Evolutionary conservation across 1,139 yeast genomes (phyloP), one percentile per base, ranked within the genome.

Genomic region (Lodderomyces elongisporus): DNA sequence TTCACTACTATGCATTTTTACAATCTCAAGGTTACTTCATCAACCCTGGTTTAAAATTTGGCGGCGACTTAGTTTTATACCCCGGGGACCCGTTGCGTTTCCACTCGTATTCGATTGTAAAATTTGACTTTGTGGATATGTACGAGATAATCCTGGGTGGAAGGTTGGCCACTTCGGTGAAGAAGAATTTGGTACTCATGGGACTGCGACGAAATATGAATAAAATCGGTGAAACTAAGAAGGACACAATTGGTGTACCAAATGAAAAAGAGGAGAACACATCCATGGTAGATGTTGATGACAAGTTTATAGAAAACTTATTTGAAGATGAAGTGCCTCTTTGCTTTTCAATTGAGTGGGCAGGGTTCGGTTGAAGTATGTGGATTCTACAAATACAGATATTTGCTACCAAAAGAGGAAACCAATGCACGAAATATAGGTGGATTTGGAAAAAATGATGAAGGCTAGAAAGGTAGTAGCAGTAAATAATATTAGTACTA

Each of bases 21-120:
- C 76, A 72, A 39, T 43, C 49, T 1, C 48, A 52, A 14, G 76
- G 73, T 0, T 80, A 70, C 51, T 83, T 52, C 46, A 44, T 88
- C 15, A 69, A 88, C 23, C 96, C 97, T 0, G 98, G 97, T 0
- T 63, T 88, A 27, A 70, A 95, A 40, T 91, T 89, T 53, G 98
- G 98, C 1, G 94, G 95, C 3, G 79, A 79, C 38, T 87, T 78
- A 48, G 74, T 91, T 34, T 88, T 91, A 2, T 91, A 91, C 47
- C 97, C 97, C 0, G 97, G 96, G 0, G 98, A 91, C 52, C 95
- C 97, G 2, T 61, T 91, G 38, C 59, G 94, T 7, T 91, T 77
- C 50, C 98, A 91, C 56, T 84, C 96, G 2, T 96, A 89, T 54
- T 70, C 80, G 41, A 79, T 85, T 5, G 84, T 85, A 2, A 76